A percentile compares a stretch with the other conserved stretches of the same genome.
These are phyloP conservation scores for Vigna reflexopilosa DNA, from an alignment of 306 rosid genomes.

Conservation along the genomic window DNA sequence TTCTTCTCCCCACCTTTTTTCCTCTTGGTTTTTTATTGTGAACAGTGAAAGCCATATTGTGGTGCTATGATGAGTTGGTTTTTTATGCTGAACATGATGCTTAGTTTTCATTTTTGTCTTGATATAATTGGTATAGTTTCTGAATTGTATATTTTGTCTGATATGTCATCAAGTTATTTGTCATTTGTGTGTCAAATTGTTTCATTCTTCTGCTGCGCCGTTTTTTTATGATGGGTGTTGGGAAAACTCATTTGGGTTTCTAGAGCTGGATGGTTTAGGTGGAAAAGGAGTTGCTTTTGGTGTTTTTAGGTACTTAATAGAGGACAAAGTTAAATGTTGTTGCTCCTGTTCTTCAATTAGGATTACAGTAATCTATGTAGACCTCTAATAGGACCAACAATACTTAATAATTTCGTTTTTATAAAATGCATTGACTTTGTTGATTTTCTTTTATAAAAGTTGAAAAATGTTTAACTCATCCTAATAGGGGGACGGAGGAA, in stretches of 20 bases:
- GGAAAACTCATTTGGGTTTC: background rate
- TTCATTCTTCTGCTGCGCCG: background rate
- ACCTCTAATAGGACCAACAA: background rate
- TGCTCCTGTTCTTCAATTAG: background rate
- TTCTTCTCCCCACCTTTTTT: background rate
- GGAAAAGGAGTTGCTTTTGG: constrained; percentile 8
- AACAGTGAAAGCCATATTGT: background rate
- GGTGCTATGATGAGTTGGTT: background rate
- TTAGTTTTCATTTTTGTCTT: background rate
- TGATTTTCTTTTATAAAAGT: background rate
- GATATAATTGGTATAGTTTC: background rate
- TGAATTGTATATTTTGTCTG: background rate
- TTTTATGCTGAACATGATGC: background rate
- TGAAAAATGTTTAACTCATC: background rate
- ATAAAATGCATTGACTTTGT: background rate
- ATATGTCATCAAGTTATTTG: background rate
- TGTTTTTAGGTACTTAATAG: background rate
- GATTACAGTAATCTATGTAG: background rate
- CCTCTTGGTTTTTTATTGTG: background rate
- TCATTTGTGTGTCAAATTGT: background rate
- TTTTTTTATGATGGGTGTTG: constrained; percentile 32
- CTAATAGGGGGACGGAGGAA: background rate
- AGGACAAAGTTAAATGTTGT: background rate
- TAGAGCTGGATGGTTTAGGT: background rate
- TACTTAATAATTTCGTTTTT: background rate